Conservation (phyloP, 768 basidiomycete genomes). For the Trametes meyenii region DNA sequence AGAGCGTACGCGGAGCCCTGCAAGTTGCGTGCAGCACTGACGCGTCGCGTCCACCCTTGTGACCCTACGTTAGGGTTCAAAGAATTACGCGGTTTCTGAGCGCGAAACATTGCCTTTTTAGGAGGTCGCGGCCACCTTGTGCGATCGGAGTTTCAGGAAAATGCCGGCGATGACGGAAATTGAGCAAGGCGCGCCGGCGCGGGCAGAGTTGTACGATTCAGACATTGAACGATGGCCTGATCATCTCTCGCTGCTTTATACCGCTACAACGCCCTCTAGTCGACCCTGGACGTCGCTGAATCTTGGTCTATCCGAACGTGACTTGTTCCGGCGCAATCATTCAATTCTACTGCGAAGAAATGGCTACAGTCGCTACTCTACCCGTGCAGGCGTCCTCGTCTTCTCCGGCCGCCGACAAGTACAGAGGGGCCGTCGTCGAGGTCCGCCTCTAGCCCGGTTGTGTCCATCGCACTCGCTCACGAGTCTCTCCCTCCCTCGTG, state of each 20-base stretch:
- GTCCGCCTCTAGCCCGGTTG: slow-evolving; percentile 39
- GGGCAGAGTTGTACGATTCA: slow-evolving; percentile 11
- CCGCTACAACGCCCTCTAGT: not conserved
- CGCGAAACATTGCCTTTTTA: not conserved
- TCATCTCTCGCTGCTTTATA: slow-evolving; percentile 4
- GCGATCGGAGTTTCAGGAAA: not conserved
- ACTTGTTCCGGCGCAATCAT: not conserved
- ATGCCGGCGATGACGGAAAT: slow-evolving; percentile 7
- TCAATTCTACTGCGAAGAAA: not conserved
- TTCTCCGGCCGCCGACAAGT: slow-evolving; percentile 50
- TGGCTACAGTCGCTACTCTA: slow-evolving; percentile 2
- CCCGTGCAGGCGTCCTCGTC: slow-evolving; percentile 5
- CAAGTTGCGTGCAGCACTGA: slow-evolving; percentile 14
- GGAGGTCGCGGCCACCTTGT: not conserved
- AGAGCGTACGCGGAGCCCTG: slow-evolving; percentile 12
- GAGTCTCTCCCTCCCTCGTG: not conserved
- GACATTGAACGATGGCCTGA: slow-evolving; percentile 19
- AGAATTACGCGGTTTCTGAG: slow-evolving; percentile 21
- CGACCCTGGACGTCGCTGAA: not conserved
- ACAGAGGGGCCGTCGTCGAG: slow-evolving; percentile 91
- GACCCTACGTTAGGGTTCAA: slow-evolving; percentile 11
- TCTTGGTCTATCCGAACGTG: too few relatives aligned
- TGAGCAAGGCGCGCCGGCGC: not conserved
- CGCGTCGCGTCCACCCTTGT: slow-evolving; percentile 23
- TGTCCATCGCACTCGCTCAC: not conserved